A percentile compares a stretch with the other conserved stretches of the same genome.
These are phyloP conservation scores for Corchorus capsularis DNA, from an alignment of 345 rosid genomes.

Conservation along the genomic window DNA sequence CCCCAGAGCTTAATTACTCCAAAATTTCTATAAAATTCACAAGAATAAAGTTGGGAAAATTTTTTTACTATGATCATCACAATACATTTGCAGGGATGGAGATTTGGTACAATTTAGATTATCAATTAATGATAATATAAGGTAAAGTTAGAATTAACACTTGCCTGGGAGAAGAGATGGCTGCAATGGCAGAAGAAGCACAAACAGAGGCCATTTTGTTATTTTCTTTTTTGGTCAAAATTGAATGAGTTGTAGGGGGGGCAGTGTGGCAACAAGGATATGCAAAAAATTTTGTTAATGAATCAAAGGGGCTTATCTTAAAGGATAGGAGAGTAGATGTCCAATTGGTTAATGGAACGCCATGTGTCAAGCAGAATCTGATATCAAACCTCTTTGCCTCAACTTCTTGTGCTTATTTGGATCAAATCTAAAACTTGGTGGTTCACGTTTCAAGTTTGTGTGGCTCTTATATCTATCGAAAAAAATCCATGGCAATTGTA, in stretches of 20 bases:
- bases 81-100: not conserved
- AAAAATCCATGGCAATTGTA: not conserved
- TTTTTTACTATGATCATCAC: not conserved
- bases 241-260: not conserved
- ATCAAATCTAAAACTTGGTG: conserved; percentile 33
- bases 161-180: conserved; percentile 74
- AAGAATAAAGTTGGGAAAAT: not conserved
- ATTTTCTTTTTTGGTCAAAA: not conserved
- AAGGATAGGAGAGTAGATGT: conserved; percentile 45
- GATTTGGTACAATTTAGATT: not conserved
- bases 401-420: conserved; percentile 26
- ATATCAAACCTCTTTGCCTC: conserved; percentile 18
- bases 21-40: not conserved
- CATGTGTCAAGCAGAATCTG: conserved; percentile 58
- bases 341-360: conserved; percentile 38
- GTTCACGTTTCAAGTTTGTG: conserved; percentile 27
- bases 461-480: not conserved
- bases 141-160: conserved; percentile 22
- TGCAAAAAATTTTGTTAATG: conserved; percentile 33
- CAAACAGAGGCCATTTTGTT: conserved; percentile 78
- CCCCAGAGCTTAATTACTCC: not conserved
- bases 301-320: conserved; percentile 50
- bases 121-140: not conserved
- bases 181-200: conserved; percentile 87
- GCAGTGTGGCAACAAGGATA: conserved; percentile 6